These are phyloP conservation scores for Hyphopichia khmerensis DNA, from an alignment of 1,139 yeast genomes.

Conservation along the genomic window DNA sequence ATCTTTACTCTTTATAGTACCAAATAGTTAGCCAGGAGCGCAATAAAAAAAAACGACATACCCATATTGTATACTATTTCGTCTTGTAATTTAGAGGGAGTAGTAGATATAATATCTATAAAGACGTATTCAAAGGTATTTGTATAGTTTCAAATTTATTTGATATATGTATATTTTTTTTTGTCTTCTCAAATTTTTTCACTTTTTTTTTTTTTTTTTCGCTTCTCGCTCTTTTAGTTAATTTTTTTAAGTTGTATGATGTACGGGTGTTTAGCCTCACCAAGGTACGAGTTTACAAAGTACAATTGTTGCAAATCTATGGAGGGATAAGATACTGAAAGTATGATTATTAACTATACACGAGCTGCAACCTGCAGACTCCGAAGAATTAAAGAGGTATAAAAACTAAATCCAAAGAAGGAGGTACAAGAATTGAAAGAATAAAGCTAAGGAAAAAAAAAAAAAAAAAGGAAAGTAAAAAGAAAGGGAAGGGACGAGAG, in stretches of 20 bases:
- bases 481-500: too few species aligned
- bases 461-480: neutral
- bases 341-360: neutral
- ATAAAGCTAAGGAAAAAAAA: neutral
- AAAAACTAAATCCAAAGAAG: neutral
- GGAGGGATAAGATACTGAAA: neutral
- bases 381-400: neutral
- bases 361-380: neutral
- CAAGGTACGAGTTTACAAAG: neutral
- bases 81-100: constrained; percentile 1
- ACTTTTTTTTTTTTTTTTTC: neutral
- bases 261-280: neutral
- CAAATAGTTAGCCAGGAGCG: too few species aligned
- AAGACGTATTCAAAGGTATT: neutral
- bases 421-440: neutral
- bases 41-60: constrained; percentile 12
- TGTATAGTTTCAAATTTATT: neutral
- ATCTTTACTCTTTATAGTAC: neutral
- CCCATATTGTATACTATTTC: constrained; percentile 12
- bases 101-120: neutral
- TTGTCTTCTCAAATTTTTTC: neutral
- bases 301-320: neutral
- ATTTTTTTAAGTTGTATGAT: neutral
- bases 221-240: neutral
- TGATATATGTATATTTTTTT: neutral